Conservation (phyloP, 768 basidiomycete genomes). For the Termitomyces sp. region DNA sequence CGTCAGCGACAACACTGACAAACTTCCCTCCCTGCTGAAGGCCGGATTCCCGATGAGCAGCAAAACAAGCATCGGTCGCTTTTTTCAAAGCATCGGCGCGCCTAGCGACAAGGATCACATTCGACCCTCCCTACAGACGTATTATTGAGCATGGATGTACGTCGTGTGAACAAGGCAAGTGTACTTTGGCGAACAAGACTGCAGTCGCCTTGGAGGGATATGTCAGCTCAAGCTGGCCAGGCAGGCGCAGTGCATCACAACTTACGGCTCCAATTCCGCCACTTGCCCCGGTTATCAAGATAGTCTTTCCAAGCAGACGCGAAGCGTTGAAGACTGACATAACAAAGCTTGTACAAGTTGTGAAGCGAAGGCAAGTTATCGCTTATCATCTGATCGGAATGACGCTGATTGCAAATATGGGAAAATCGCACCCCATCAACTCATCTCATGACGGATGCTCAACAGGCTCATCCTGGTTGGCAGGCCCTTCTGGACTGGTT, state of each 20-base stretch:
- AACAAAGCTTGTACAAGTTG: background rate
- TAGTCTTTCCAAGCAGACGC: conserved; percentile 77
- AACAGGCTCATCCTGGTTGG: conserved; percentile 36
- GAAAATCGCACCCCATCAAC: background rate
- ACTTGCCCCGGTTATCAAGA: conserved; percentile 86
- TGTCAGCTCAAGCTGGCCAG: background rate
- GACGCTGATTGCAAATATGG: background rate
- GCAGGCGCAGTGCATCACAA: conserved; percentile 3
- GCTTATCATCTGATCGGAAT: conserved; percentile 3
- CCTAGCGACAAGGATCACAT: conserved; percentile 81
- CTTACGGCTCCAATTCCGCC: conserved; percentile 86
- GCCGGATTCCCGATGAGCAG: conserved; percentile 70
- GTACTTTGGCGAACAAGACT: conserved; percentile 84
- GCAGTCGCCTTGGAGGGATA: conserved; percentile 64
- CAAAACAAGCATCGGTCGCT: conserved; percentile 62
- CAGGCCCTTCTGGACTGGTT: conserved; percentile 49
- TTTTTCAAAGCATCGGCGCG: conserved; percentile 64
- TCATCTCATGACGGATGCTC: background rate
- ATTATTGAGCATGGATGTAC: background rate
- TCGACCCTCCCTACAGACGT: conserved; percentile 66
- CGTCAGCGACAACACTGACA: conserved; percentile 67
- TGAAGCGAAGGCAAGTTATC: background rate
- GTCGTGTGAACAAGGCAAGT: conserved; percentile 2
- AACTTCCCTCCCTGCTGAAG: conserved; percentile 76
- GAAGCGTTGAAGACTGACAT: conserved; percentile 84